Evolutionary conservation across 2,329 filamentous ascomycete genomes (phyloP).

Genomic region (Xylaria multiplex): DNA sequence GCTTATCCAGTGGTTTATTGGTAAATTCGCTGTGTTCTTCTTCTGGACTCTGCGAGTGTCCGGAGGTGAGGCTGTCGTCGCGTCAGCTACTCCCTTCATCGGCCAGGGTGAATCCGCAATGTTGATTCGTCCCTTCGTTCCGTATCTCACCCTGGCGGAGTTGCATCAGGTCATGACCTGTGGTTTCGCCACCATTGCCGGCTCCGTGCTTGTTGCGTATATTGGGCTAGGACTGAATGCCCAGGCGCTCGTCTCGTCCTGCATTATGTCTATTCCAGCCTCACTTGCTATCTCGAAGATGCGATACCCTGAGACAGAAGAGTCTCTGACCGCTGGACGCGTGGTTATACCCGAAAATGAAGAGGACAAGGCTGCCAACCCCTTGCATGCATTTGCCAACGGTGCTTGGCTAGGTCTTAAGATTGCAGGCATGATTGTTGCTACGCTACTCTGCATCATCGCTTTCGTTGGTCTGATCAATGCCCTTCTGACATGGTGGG

Average conservation of each 20-base stretch:
- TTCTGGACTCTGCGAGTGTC: slow-evolving; percentile 90
- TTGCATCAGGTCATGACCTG: slow-evolving; percentile 93
- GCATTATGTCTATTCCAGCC: slow-evolving; percentile 95
- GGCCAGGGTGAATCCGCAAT: slow-evolving; percentile 94
- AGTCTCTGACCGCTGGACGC: slow-evolving; percentile 82
- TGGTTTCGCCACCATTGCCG: slow-evolving; percentile 91
- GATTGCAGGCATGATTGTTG: slow-evolving; percentile 77
- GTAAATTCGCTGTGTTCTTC: slow-evolving; percentile 89
- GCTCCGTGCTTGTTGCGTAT: slow-evolving; percentile 86
- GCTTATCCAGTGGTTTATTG: slow-evolving; percentile 87
- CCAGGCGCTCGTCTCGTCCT: slow-evolving; percentile 87
- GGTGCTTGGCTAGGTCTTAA: slow-evolving; percentile 80
- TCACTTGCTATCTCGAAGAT: slow-evolving; percentile 90
- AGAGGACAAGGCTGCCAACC: slow-evolving; percentile 79
- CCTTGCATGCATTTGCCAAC: slow-evolving; percentile 79
- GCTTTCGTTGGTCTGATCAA: slow-evolving; percentile 74
- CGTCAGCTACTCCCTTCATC: slow-evolving; percentile 91
- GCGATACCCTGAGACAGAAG: slow-evolving; percentile 87
- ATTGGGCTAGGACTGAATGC: slow-evolving; percentile 84
- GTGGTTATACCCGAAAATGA: slow-evolving; percentile 84
- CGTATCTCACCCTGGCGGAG: slow-evolving; percentile 86
- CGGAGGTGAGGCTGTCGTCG: slow-evolving; percentile 92
- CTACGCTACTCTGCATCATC: slow-evolving; percentile 78
- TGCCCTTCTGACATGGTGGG: slow-evolving; percentile 78
- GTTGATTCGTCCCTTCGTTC: slow-evolving; percentile 87